phyloP scores from a whole-genome alignment of 352 stramenopile genomes.

The Phytophthora capsici region DNA sequence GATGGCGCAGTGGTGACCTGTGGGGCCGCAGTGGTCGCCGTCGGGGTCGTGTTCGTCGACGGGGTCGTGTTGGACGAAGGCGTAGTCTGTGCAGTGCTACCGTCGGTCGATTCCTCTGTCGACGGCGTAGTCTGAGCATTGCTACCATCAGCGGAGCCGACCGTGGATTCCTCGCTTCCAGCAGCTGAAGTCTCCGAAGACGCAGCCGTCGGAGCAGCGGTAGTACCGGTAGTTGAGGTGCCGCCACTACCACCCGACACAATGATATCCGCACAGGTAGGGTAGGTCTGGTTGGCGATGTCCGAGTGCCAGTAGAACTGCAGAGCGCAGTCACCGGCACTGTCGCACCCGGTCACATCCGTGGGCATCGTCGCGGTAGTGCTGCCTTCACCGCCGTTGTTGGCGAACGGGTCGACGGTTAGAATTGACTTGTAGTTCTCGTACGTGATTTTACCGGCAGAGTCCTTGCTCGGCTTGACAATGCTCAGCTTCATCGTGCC shows the following conservation, averaged over 20 bases:
- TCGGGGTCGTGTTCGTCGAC: constrained; percentile 4
- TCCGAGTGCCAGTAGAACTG: constrained; percentile 75
- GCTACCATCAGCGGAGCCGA: no score
- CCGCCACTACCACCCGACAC: not conserved
- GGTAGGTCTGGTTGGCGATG: constrained; percentile 64
- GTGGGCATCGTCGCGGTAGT: constrained; percentile 46
- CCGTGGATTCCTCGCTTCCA: not conserved
- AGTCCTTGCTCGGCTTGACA: constrained; percentile 52
- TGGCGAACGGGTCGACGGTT: constrained; percentile 34
- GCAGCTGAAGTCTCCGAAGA: constrained; percentile 6
- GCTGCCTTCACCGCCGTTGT: constrained; percentile 11
- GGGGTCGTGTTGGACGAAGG: constrained; percentile 17
- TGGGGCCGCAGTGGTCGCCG: constrained; percentile 13
- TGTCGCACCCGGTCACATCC: constrained; percentile 49
- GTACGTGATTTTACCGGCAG: constrained; percentile 54
- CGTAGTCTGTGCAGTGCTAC: constrained; percentile 6
- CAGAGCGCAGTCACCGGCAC: constrained; percentile 50
- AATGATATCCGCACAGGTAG: constrained; percentile 46
- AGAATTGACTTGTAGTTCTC: constrained; percentile 30
- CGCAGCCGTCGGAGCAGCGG: constrained; percentile 2
- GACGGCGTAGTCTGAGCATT: constrained; percentile 3
- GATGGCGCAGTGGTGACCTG: constrained; percentile 12
- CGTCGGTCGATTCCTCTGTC: constrained; percentile 1
- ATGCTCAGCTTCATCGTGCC: constrained; percentile 60
- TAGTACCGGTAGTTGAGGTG: constrained; percentile 22